A percentile compares a stretch with the other conserved stretches of the same genome.
These are phyloP conservation scores for Aplosporella prunicola DNA, from an alignment of 2,329 filamentous ascomycete genomes.

Conservation along the genomic window DNA sequence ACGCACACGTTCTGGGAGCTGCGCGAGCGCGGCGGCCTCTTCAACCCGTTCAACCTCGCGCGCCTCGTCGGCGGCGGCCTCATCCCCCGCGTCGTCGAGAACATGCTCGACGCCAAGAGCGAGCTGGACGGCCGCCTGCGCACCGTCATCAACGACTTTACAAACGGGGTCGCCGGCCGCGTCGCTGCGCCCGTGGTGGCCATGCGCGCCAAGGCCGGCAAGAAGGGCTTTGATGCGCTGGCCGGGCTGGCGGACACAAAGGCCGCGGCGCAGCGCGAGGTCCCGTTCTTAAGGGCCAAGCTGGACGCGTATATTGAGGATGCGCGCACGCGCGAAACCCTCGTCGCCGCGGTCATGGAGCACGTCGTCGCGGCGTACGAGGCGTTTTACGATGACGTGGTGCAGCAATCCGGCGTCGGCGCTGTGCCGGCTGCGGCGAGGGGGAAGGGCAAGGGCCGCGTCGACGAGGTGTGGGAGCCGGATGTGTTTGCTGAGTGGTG, in stretches of 20 bases:
- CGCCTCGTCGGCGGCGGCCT: constrained; percentile 48
- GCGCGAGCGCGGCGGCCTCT: constrained; percentile 53
- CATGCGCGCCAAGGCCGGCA: constrained; percentile 11
- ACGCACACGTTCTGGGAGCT: constrained; percentile 60
- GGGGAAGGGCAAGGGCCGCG: constrained; percentile 50
- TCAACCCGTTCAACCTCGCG: constrained; percentile 55
- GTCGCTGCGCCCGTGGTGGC: constrained; percentile 36
- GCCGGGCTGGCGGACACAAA: constrained; percentile 27
- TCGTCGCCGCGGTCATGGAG: constrained; percentile 57
- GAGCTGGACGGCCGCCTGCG: constrained; percentile 55
- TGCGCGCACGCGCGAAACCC: constrained; percentile 53
- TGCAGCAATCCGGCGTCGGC: constrained; percentile 17
- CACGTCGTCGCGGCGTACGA: constrained; percentile 54
- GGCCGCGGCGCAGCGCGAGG: constrained; percentile 49
- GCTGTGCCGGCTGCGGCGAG: constrained; percentile 18
- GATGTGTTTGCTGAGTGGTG: constrained; percentile 57
- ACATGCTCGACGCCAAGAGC: constrained; percentile 62
- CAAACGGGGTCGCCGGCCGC: constrained; percentile 45
- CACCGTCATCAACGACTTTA: constrained; percentile 57
- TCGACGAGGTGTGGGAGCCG: constrained; percentile 55
- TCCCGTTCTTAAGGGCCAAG: constrained; percentile 45
- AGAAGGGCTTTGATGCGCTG: constrained; percentile 7
- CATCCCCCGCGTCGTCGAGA: constrained; percentile 57
- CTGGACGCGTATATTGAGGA: constrained; percentile 57
- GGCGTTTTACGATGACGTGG: constrained; percentile 40